Evolutionary conservation across 2,329 filamentous ascomycete genomes (phyloP), one percentile per base, ranked within the genome.

Genomic region (Gyromitra esculenta): DNA sequence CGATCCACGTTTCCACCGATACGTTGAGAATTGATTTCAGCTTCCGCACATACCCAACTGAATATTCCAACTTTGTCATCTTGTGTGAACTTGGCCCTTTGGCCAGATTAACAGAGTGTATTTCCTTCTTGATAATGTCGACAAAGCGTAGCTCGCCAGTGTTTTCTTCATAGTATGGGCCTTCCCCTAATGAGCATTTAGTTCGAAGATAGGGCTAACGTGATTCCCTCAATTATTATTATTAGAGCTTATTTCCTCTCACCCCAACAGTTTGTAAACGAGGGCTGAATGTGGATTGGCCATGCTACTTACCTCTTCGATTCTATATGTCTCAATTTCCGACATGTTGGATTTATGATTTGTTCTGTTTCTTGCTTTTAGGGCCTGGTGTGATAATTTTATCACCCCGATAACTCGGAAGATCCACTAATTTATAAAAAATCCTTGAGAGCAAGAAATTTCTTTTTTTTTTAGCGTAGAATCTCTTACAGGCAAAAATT

Each of bases 81-180:
- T 83, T 84, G 82, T 88, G 82, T 48, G 91, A 92, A 3, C 85
- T 84, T 15, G 89, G 88, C 0, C 91, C 91, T 75, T 88, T 85
- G 62, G 83, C 82, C 31, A 96, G 85, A 80, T 92, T 87, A 76
- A 96, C 87, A 62, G 88, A 87, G 85, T 96, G 91, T 59, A 97
- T 82, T 77, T 90, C 89, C 82, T 91, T 88, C 82, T 91, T 89
- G 83, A 91, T 91, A 84, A 97, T 94, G 84, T 97, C 94, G 77
- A 94, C 89, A 83, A 93, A 94, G 79, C 92, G 91, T 75, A 95
- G 85, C 60, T 86, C 87, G 82, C 92, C 87, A 65, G 87, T 89
- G 25, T 84, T 85, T 75, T 87, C 85, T 83, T 94, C 91, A 85
- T 90, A 93, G 84, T 89, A 93, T 0, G 92, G 92, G 0, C 88